Evolutionary conservation across 192 early-diverging fungal genomes (phyloP), one percentile per base, ranked within the genome.

Genomic region (Linnemannia exigua): DNA sequence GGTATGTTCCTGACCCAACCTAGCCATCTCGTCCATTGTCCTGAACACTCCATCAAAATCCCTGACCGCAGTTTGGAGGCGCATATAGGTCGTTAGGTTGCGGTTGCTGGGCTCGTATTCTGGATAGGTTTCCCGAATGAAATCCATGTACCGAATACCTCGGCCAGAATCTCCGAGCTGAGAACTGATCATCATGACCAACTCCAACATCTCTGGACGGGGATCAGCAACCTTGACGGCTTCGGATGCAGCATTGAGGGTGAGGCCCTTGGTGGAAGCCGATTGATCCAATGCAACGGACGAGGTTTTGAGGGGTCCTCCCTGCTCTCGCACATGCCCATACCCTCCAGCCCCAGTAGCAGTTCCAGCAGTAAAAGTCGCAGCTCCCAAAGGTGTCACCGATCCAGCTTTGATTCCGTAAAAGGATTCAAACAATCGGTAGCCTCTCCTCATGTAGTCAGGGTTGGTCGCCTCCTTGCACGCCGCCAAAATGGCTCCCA

Each of bases 401-500:
- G 12, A n/a, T 36, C 47, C 22, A 74, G 50, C 51, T 31, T 74
- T 25, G 15, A 79, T 44, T 2, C 75, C 84, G 48, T 86, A 86
- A 5, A 77, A 66, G 0, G 78, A 80, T 38, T 80, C 78, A 31
- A 86, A 70, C 25, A 86, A 15, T 3, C 58, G 38, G 50, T 68
- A 80, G 28, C 78, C 84, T 52, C 84, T 58, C n/a, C 67, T 79
- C n/a, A 80, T 37, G 58, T 46, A 72, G 5, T 37, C n/a, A n/a
- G 70, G 47, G 28, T 61, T 77, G 16, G 17, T 66, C 5, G 84
- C 84, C 19, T 76, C 61, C 22, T 75, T 63, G 17, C 84, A 86
- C 0, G 84, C 78, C 70, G 73, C 33, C 9, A 86, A 51, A 15
- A 86, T 71, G 15, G 84, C 67, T 28, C 80, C 84, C 8, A 86